Base-by-base conservation (phyloP, 2,329 filamentous ascomycete genomes). In the Aspergillus neoniger region DNA sequence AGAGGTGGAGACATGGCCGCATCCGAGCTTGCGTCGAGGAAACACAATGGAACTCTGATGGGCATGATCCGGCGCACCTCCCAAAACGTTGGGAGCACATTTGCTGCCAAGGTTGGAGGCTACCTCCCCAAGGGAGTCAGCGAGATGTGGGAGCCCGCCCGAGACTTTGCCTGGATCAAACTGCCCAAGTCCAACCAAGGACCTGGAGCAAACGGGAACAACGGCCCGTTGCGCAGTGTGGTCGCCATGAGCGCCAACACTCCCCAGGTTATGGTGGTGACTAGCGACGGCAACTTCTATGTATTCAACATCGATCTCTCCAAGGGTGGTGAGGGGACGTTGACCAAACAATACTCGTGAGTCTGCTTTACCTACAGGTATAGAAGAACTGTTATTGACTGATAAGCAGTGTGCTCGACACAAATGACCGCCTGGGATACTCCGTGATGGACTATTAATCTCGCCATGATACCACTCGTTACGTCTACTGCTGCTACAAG, bases 191-290 rank as follows among this genome's bases (percentile, higher is more conserved):
- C 76, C 41, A 69, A 80, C 69, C 70, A 74, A n/a, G 74, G 69
- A 48, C 71, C 59, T 63, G 76, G 73, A 6, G 71, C 69, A 8
- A 70, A 68, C 32, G 77, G 77, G 23, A 71, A 76, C 38, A 72
- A 71, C n/a, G 81, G 83, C 0, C 88, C 91, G 0, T 77, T 96
- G 43, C 84, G 91, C 66, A 96, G 92, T 66, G 94, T 99, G n/a
- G 95, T 99, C 47, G 94, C 95, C 8, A 96, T 99, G 89, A 96
- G 91, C 73, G 95, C 89, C 71, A 96, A 88, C 73, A 93, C 91
- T 25, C 95, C 95, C 0, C 93, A 98, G 70, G 91, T 99, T 52
- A 98, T 99, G 93, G 91, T 98, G 0, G 93, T 97, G 14, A 99
- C 95, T 0, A 97, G 90, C 69, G 95, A 99, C 74, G 95, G 95